Evolutionary conservation across 2,329 filamentous ascomycete genomes (phyloP), one percentile per base, ranked within the genome.

Genomic region (Septoria petroselini): DNA sequence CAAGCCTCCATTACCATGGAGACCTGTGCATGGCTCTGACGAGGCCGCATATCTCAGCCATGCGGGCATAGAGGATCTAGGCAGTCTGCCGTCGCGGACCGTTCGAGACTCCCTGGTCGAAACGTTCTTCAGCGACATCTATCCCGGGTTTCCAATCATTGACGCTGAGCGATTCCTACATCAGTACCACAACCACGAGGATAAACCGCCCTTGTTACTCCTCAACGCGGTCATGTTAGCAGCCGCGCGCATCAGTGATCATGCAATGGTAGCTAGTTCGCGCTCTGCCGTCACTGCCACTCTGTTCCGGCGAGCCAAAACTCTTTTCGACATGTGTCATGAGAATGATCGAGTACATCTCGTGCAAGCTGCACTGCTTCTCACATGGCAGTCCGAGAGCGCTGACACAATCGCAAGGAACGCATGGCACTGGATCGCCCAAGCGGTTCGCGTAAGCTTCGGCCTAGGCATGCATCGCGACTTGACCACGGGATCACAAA

Each of bases 401-500:
- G 37, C 48, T 1, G 52, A 52, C n/a, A 48, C 48, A 15, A 39
- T 51, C 1, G 21, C 39, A 25, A 30, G 18, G 18, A 43, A 47
- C 15, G 21, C 43, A 2, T 55, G 51, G 18, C 39, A 55, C 27
- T 55, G 52, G 52, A 29, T 45, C 33, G 48, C 40, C 2, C 40
- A 47, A 43, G 48, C 52, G 4, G 35, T 40, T 11, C 38, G 42
- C 14, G 45, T 52, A 5, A 43, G 38, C 19, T 38, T 48, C 6
- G 52, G 52, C 14, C 33, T 55, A 3, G 48, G 52, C n/a, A 55
- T 55, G 48, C 52, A 55, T 44, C 52, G 52, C 19, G 52, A 55
- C 23, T 25, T 53, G n/a, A 34, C 37, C 7, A 19, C 31, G 2
- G 21, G n/a, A 4, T 53, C 50, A 27, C 35, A 17, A 9, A 49